Base-by-base conservation (phyloP, 176 grass and related monocot genomes). In the Aechmea fasciata region DNA sequence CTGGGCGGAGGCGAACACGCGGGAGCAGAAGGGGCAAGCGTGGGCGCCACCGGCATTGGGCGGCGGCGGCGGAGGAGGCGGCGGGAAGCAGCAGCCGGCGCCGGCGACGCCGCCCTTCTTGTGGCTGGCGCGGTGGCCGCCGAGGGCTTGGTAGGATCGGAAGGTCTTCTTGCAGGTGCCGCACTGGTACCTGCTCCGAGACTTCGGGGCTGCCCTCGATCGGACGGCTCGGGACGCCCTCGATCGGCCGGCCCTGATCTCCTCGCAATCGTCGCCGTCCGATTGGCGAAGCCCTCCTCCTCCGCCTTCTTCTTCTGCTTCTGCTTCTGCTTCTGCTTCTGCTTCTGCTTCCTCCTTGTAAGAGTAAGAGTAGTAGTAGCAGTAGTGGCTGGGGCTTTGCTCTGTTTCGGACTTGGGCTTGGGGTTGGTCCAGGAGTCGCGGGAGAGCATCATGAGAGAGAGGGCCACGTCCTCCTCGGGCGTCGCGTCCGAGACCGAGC, bases 101-200 rank as follows among this genome's bases (percentile, higher is more conserved):
- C 69, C 77, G 68, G 74, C 69, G 48, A 66, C 59, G 69, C 72
- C 81, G 52, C 73, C 71, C 57, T 81, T 85, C 29, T 84, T 73
- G 84, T 88, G 85, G 77, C 84, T 85, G 2, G 91, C 79, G 7
- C 76, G 75, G 82, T 87, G 87, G 9, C 77, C 85, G 10, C 82
- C 87, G 3, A 96, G 84, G 13, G 84, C 87, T 79, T 83, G 87
- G 83, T 96, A 85, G 62, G 91, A 88, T 72, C 77, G 83, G 68
- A 91, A 96, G 52, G 53, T 75, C 80, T 81, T 83, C 76, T 84
- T 88, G 85, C 80, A 91, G 52, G 75, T 78, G 3, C 79, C 61
- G 77, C 87, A 90, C 79, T 78, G 73, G 84, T 70, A 79, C 73
- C 74, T 65, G 63, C 69, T 85, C 69, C 82, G 77, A 76, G 71